Conservation (phyloP, 2,329 filamentous ascomycete genomes). For the Stachybotrys chlorohalonatus region DNA sequence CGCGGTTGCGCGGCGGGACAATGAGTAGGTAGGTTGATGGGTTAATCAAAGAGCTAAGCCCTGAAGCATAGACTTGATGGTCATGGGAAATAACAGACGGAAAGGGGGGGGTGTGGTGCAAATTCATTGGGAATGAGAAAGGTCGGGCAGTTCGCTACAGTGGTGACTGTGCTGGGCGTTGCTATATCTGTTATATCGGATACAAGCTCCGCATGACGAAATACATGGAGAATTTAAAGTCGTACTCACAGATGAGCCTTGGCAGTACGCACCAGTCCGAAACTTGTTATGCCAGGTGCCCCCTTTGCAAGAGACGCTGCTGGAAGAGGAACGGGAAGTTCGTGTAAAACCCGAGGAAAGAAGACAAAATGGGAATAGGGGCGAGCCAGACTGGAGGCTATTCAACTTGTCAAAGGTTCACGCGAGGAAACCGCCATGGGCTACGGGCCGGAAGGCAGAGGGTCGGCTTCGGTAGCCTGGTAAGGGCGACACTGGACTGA, state of each 20-base stretch:
- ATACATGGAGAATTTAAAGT: neutral
- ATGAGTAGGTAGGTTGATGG: neutral
- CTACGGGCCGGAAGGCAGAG: neutral
- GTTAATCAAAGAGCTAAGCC: neutral
- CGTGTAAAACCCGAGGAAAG: too few relatives aligned
- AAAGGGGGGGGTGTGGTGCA: neutral
- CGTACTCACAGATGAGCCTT: neutral
- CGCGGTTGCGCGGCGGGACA: neutral
- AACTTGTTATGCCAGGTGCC: too few relatives aligned
- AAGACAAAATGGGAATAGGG: too few relatives aligned
- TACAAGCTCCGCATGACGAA: neutral
- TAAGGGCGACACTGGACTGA: neutral
- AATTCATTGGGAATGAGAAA: neutral
- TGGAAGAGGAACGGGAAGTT: too few relatives aligned
- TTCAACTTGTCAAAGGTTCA: neutral
- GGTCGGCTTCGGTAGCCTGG: neutral
- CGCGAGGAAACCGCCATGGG: neutral
- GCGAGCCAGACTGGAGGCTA: too few relatives aligned
- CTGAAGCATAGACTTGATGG: neutral
- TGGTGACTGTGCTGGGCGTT: neutral
- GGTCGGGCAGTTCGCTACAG: neutral
- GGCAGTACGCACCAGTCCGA: neutral
- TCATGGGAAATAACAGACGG: neutral
- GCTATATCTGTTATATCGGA: neutral
- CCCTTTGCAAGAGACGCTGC: too few relatives aligned